Conservation (phyloP, 192 early-diverging fungal genomes). For the Gonapodya prolifera region DNA sequence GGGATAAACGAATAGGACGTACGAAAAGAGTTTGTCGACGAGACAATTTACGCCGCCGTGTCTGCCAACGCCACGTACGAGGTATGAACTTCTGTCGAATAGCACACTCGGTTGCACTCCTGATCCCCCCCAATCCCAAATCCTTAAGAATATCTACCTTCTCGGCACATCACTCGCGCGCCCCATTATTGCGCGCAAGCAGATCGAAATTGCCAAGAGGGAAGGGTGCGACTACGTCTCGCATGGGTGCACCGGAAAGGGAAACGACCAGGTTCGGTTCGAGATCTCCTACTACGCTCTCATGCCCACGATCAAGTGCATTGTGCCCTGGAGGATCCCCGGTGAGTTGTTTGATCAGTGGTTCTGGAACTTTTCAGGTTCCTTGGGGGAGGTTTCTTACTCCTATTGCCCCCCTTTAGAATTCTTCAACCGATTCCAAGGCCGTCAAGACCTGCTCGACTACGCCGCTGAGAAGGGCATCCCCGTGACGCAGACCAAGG, state of each 20-base stretch:
- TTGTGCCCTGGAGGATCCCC: constrained; percentile 94
- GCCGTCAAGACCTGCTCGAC: constrained; percentile 78
- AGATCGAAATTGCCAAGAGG: constrained; percentile 83
- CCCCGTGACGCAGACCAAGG: constrained; percentile 87
- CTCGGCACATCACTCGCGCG: constrained; percentile 95
- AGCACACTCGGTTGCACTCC: not conserved
- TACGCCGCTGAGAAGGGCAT: constrained; percentile 83
- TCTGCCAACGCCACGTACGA: constrained; percentile 95
- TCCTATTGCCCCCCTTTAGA: constrained; percentile 18
- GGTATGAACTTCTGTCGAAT: constrained; percentile 8
- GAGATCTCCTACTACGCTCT: constrained; percentile 97
- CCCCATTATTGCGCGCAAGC: constrained; percentile 79
- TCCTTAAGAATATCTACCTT: constrained; percentile 62
- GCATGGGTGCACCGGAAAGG: constrained; percentile 99
- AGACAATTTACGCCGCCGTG: constrained; percentile 82
- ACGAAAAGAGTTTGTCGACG: constrained; percentile 84
- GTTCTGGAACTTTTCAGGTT: no score
- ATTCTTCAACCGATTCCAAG: constrained; percentile 93
- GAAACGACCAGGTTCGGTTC: constrained; percentile 99
- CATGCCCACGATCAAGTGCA: constrained; percentile 84
- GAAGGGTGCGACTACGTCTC: constrained; percentile 94
- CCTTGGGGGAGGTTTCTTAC: no score
- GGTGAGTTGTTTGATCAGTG: constrained; percentile 23
- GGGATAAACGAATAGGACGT: constrained; percentile 46
- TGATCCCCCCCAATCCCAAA: not conserved